phyloP scores from a whole-genome alignment of 345 rosid species.

The Theobroma cacao region DNA sequence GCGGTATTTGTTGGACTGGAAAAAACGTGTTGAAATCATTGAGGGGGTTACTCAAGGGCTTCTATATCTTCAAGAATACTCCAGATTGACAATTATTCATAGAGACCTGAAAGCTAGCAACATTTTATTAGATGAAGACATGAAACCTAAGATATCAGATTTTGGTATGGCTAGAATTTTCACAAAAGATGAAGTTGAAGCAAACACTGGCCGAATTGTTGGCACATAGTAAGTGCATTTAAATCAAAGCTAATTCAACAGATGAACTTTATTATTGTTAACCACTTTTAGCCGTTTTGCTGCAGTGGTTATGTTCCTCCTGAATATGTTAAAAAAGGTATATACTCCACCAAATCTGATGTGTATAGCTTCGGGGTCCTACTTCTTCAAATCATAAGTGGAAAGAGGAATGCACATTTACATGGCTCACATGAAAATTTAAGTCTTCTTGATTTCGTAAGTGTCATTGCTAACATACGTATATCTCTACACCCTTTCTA shows the following conservation, averaged over 20 bases:
- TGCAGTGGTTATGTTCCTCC: conserved; percentile 2
- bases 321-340: background rate
- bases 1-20: background rate
- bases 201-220: background rate
- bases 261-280: background rate
- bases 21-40: background rate
- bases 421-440: background rate
- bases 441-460: background rate
- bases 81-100: background rate
- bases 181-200: background rate
- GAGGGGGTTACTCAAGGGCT: conserved; percentile 1
- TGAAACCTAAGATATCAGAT: background rate
- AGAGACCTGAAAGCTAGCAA: background rate
- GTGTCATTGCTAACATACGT: background rate
- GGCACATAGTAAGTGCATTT: background rate
- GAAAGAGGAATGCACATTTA: background rate
- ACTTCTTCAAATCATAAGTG: background rate
- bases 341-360: background rate
- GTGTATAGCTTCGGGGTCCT: background rate
- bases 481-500: background rate
- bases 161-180: background rate
- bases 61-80: conserved; percentile 4
- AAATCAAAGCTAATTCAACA: background rate
- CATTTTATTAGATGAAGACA: background rate
- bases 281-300: too few relatives aligned